Percentiles rank a stretch among this genome's conserved stretches.
phyloP scores from a whole-genome alignment of 306 rosid genomes.

The Quercus bicolor region DNA sequence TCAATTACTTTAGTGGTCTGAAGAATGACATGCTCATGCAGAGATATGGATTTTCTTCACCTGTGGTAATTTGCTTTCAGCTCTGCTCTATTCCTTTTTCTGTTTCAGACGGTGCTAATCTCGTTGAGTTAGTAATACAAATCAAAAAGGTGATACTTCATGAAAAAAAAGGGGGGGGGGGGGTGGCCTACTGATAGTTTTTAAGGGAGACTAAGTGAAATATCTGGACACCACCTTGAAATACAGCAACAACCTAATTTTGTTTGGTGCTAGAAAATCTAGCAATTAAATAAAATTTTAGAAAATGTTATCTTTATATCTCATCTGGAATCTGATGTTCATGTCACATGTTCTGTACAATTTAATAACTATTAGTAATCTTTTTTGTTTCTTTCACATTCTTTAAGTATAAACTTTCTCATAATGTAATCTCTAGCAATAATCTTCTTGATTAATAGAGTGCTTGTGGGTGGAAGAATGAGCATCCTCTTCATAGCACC shows the following conservation, averaged over 20 bases:
- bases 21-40: conserved; percentile 65
- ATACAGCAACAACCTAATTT: neutral
- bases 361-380: no score
- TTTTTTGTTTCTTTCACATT: no score
- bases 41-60: conserved; percentile 88
- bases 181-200: neutral
- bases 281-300: neutral
- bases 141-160: neutral
- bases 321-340: no score
- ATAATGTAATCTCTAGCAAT: neutral
- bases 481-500: neutral
- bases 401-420: no score
- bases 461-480: neutral
- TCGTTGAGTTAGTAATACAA: neutral
- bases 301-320: neutral
- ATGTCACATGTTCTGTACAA: no score
- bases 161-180: neutral
- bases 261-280: neutral
- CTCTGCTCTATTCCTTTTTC: conserved; percentile 8
- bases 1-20: conserved; percentile 58
- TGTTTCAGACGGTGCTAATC: neutral
- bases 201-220: neutral
- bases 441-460: neutral
- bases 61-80: conserved; percentile 58
- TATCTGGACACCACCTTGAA: neutral